Base-by-base conservation (phyloP, 2,329 filamentous ascomycete species). In the Colletotrichum abscissum region DNA sequence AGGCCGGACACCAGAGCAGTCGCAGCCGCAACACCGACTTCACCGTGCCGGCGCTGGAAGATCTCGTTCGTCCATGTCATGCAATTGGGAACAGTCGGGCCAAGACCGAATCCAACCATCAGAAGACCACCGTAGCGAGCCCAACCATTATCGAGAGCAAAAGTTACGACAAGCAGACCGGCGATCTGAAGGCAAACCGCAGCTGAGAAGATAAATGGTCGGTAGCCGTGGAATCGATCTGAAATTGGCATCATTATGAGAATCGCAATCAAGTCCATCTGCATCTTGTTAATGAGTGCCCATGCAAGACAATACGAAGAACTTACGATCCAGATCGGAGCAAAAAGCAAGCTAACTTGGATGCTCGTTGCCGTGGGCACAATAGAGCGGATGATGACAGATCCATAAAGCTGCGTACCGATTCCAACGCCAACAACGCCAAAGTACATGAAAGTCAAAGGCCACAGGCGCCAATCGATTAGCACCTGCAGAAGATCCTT, bases 11-110 rank as follows among this genome's bases (percentile, higher is more conserved):
- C 95, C 12, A 98, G 87, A 3, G 95, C 95, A 1, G 93, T 91
- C 0, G 95, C 95, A 16, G 95, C 93, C 4, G 95, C 95, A 7
- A 98, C 95, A 68, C 95, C 95, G 26, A 98, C 94, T 82, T 98
- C 95, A 59, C 95, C 94, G 79, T 98, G 95, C 14, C 95, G 92
- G 38, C 90, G 89, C 84, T 97, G 95, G 86, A 98, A 98, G 79
- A 97, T 93, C 83, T 97, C 94, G 75, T 92, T 94, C 38, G 94
- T 95, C 95, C 95, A 97, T 46, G 95, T 93, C 95, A 98, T 98
- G 81, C 94, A 96, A 79, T 96, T 96, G 12, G 95, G 95, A 1
- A 97, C 95, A 0, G 95, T 97, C 4, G 95, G 95, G 1, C 95
- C 95, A 2, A 98, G 91, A 0, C 95, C 95, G 78, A 97, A 97